These are phyloP conservation scores for Raffaelea ambrosiae DNA, from an alignment of 2,329 filamentous ascomycete species.

Conservation along the genomic window DNA sequence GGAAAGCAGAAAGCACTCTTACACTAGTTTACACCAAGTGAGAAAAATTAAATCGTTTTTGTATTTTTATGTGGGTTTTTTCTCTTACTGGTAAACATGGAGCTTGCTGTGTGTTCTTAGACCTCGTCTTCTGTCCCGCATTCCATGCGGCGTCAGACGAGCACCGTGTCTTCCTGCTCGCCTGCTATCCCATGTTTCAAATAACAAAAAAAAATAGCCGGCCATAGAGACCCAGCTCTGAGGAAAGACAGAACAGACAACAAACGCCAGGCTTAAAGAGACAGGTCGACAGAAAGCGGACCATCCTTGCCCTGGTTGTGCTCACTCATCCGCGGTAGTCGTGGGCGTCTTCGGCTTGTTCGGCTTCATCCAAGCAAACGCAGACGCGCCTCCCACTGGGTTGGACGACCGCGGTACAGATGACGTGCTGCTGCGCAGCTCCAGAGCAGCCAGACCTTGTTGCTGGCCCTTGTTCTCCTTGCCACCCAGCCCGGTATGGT, in stretches of 20 bases:
- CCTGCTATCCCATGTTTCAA: no score
- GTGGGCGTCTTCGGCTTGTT: constrained; percentile 32
- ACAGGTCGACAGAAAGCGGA: neutral
- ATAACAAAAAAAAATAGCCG: no score
- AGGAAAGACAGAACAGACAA: no score
- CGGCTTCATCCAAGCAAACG: constrained; percentile 84
- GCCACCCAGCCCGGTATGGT: constrained; percentile 12
- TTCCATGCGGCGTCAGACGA: no score
- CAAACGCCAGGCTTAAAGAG: neutral
- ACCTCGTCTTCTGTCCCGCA: no score
- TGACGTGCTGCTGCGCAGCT: constrained; percentile 26
- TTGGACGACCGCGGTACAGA: constrained; percentile 57
- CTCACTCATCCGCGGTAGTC: constrained; percentile 20
- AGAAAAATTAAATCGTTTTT: neutral
- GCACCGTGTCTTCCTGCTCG: no score
- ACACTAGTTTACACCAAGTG: neutral
- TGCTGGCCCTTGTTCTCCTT: constrained; percentile 25
- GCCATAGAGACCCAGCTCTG: no score
- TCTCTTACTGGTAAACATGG: neutral
- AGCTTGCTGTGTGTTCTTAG: neutral
- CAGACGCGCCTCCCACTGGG: constrained; percentile 83
- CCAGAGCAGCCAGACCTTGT: constrained; percentile 15
- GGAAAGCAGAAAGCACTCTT: neutral
- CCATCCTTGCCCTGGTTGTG: no score
- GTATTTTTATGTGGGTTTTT: neutral